Evolutionary conservation across 495 filamentous ascomycete genomes (phyloP).

Genomic region (Apiosordaria backusii): DNA sequence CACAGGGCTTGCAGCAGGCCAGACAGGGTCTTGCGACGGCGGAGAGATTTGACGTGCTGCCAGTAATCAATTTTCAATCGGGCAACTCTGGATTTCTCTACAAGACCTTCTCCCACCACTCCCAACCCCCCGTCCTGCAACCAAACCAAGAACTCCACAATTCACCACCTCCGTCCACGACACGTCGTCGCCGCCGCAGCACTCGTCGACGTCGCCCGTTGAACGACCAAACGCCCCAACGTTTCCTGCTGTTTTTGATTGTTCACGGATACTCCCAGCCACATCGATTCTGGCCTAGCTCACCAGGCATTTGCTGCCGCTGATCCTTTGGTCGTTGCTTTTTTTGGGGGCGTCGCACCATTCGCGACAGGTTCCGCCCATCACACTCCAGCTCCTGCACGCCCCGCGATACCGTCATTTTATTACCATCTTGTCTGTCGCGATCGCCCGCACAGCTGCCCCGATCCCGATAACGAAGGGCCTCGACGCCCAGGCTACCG

Average conservation of each 20-base stretch:
- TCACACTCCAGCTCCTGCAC: slow-evolving; percentile 3
- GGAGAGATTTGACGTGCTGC: slow-evolving; percentile 20
- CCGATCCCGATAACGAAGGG: slow-evolving; percentile 4
- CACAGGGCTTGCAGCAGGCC: slow-evolving; percentile 3
- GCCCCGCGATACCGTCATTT: neutral
- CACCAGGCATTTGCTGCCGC: neutral
- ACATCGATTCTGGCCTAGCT: no score
- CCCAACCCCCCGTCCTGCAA: slow-evolving; percentile 32
- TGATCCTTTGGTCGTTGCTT: neutral
- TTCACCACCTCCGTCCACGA: slow-evolving; percentile 31
- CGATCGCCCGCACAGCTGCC: neutral
- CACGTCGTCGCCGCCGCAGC: slow-evolving; percentile 32
- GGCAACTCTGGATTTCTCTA: slow-evolving; percentile 15
- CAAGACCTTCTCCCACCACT: neutral
- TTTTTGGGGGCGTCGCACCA: slow-evolving; percentile 12
- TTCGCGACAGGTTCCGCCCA: slow-evolving; percentile 7
- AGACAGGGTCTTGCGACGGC: slow-evolving; percentile 21
- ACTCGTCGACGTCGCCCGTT: slow-evolving; percentile 17
- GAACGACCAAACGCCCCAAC: slow-evolving; percentile 18
- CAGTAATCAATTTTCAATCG: slow-evolving; percentile 29
- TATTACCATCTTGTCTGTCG: neutral
- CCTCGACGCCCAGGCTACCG: slow-evolving; percentile 18
- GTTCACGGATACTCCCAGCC: neutral
- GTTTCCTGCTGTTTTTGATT: slow-evolving; percentile 1
- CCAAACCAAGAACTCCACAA: slow-evolving; percentile 28